A percentile compares a stretch with the other conserved stretches of the same genome.
phyloP scores from a whole-genome alignment of 306 rosid genomes.

The Inga laurina region DNA sequence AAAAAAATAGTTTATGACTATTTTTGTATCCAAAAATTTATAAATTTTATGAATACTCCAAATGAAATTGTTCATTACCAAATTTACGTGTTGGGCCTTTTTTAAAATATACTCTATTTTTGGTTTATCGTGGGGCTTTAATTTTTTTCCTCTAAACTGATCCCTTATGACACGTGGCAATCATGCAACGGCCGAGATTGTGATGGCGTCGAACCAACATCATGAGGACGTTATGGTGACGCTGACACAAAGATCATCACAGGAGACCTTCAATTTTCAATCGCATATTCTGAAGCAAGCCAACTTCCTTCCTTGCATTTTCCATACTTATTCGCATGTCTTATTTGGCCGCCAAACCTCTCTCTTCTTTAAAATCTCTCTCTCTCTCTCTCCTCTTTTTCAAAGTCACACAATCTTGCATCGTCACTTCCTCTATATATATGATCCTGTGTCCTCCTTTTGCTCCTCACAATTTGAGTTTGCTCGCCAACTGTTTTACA shows the following conservation, averaged over 20 bases:
- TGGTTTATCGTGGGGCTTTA: background rate
- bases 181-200: background rate
- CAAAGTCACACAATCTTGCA: background rate
- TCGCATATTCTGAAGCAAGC: slow-evolving; percentile 51
- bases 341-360: slow-evolving; percentile 47
- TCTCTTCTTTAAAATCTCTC: slow-evolving; percentile 44
- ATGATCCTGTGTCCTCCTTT: slow-evolving; percentile 32
- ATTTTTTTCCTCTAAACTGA: background rate
- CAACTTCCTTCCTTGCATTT: slow-evolving; percentile 1
- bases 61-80: too few relatives aligned
- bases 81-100: background rate
- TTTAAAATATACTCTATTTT: background rate
- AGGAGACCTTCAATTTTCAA: background rate
- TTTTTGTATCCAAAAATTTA: too few relatives aligned
- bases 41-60: too few relatives aligned
- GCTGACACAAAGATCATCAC: slow-evolving; percentile 16
- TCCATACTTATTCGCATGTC: slow-evolving; percentile 30
- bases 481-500: background rate
- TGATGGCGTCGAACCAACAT: slow-evolving; percentile 33
- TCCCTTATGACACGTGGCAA: slow-evolving; percentile 22
- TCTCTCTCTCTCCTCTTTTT: background rate
- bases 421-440: background rate
- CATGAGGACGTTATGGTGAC: slow-evolving; percentile 71
- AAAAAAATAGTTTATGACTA: too few relatives aligned
- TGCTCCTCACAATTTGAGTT: slow-evolving; percentile 28